Evolutionary conservation across 805 yeast genomes (phyloP).

Genomic region (Starmerella apis): DNA sequence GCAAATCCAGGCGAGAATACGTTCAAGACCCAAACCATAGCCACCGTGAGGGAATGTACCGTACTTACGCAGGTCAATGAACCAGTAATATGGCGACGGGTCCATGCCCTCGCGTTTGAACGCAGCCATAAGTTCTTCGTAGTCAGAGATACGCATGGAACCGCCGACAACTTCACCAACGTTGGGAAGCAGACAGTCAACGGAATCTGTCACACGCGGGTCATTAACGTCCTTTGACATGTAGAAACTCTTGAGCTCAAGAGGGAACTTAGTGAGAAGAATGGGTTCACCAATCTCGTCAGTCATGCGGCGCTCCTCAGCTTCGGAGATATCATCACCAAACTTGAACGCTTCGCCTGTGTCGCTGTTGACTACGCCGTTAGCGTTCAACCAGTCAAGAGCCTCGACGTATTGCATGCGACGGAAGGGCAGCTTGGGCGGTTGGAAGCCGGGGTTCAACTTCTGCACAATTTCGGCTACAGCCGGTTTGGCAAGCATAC

Average conservation of each 20-base stretch:
- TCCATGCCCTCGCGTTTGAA: constrained; percentile 87
- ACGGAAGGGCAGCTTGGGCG: constrained; percentile 78
- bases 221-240: constrained; percentile 89
- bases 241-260: constrained; percentile 94
- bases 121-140: constrained; percentile 77
- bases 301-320: constrained; percentile 98
- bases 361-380: constrained; percentile 76
- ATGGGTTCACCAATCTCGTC: constrained; percentile 90
- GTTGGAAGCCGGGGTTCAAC: constrained; percentile 80
- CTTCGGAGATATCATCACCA: constrained; percentile 99
- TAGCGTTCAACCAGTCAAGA: constrained; percentile 90
- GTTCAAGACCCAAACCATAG: constrained; percentile 95
- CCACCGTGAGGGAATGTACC: constrained; percentile 99
- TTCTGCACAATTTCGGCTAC: constrained; percentile 84
- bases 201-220: constrained; percentile 92
- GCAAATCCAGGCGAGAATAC: constrained; percentile 97
- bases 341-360: constrained; percentile 86
- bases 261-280: constrained; percentile 87
- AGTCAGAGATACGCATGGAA: constrained; percentile 85
- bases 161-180: constrained; percentile 99
- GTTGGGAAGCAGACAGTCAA: constrained; percentile 96
- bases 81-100: constrained; percentile 86
- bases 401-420: constrained; percentile 89
- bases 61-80: constrained; percentile 86
- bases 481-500: constrained; percentile 77